These are phyloP conservation scores for Eruca vesicaria DNA, from an alignment of 441 rosid species.

Conservation along the genomic window DNA sequence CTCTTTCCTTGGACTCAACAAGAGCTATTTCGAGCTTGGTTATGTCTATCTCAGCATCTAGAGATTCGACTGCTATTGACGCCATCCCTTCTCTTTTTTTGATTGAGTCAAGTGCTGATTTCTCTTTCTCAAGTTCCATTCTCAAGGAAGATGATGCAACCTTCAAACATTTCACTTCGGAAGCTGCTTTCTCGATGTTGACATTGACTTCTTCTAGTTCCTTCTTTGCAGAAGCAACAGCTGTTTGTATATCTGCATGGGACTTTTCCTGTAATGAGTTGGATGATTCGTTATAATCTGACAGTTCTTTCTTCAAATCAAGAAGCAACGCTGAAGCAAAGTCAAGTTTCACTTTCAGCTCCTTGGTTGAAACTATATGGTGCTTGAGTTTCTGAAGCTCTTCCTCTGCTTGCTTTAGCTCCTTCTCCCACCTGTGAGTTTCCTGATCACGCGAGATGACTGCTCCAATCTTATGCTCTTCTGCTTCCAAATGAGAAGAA, in stretches of 20 bases:
- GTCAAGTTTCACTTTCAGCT: conserved; percentile 68
- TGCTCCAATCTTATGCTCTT: conserved; percentile 86
- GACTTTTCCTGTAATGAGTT: conserved; percentile 41
- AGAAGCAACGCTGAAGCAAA: conserved; percentile 62
- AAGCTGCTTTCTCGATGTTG: conserved; percentile 72
- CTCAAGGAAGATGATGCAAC: conserved; percentile 65
- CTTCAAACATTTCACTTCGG: conserved; percentile 71
- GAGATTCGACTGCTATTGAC: conserved; percentile 66
- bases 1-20: conserved; percentile 70
- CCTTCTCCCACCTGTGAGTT: conserved; percentile 79
- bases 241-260: conserved; percentile 55
- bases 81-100: conserved; percentile 89
- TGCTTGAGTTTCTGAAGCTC: conserved; percentile 68
- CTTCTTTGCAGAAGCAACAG: conserved; percentile 78
- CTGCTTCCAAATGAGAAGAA: conserved; percentile 86
- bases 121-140: conserved; percentile 72
- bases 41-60: conserved; percentile 70
- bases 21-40: conserved; percentile 59
- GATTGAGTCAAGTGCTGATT: conserved; percentile 47
- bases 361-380: conserved; percentile 67
- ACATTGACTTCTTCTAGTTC: conserved; percentile 81
- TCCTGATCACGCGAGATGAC: conserved; percentile 88
- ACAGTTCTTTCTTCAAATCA: conserved; percentile 80
- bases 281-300: conserved; percentile 67
- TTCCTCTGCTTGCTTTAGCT: conserved; percentile 83